A percentile compares a stretch with the other conserved stretches of the same genome.
phyloP scores from a whole-genome alignment of 148 eudicot genomes.

The Amaranthus hypochondriacus region DNA sequence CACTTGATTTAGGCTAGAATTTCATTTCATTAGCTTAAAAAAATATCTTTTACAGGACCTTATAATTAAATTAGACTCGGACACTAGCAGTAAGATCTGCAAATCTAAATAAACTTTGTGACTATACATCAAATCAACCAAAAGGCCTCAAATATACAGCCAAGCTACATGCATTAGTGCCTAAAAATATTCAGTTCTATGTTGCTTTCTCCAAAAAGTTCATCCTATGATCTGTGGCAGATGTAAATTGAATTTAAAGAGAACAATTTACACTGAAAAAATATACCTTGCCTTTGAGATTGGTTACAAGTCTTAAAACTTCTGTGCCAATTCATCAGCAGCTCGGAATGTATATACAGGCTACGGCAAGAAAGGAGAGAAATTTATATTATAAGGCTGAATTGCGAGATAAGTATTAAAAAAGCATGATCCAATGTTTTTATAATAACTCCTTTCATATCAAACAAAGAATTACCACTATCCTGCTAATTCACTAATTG shows the following conservation, averaged over 20 bases:
- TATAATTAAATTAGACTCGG: not conserved
- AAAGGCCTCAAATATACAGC: constrained; percentile 4
- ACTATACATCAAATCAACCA: constrained; percentile 4
- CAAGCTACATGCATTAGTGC: not conserved
- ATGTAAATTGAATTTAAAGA: constrained; percentile 8
- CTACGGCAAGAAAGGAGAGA: constrained; percentile 6
- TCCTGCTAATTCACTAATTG: constrained; percentile 91
- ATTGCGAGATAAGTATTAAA: not conserved
- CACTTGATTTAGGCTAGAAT: not conserved
- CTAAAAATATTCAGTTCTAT: not conserved
- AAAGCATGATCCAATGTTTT: too few species aligned
- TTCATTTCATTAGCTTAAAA: not conserved
- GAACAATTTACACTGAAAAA: not conserved
- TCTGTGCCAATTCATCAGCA: not conserved
- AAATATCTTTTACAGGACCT: not conserved
- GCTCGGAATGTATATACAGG: not conserved
- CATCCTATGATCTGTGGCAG: not conserved
- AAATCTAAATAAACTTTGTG: not conserved
- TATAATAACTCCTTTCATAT: not conserved
- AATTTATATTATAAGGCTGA: not conserved
- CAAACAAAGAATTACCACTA: constrained; percentile 23
- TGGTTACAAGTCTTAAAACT: not conserved
- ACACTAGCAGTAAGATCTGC: not conserved
- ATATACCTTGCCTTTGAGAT: constrained; percentile 6
- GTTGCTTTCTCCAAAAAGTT: not conserved